Percentiles rank a stretch among this genome's conserved stretches.
These are phyloP conservation scores for Trichosporon sp. DNA, from an alignment of 1,284 basidiomycete species.

Conservation along the genomic window DNA sequence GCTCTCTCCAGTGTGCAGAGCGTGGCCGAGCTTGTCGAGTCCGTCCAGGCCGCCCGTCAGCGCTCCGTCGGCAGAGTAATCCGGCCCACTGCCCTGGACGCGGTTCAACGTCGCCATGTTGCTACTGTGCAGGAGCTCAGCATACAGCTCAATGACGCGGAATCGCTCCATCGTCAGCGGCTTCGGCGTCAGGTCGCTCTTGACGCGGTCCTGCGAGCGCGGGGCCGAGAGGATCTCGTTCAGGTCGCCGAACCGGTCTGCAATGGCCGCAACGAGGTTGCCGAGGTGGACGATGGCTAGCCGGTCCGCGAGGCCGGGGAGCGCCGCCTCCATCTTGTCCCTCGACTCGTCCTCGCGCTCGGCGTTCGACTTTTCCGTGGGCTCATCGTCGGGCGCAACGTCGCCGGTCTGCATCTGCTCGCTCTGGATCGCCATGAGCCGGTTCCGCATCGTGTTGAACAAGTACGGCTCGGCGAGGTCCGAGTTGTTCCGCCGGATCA, in stretches of 20 bases:
- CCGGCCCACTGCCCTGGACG: constrained; percentile 65
- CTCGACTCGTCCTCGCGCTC: constrained; percentile 64
- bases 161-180: constrained; percentile 95
- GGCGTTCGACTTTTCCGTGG: constrained; percentile 60
- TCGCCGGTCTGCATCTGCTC: constrained; percentile 27
- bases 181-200: constrained; percentile 69
- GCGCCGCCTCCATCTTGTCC: constrained; percentile 72
- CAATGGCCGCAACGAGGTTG: constrained; percentile 75
- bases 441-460: constrained; percentile 91
- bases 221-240: constrained; percentile 73
- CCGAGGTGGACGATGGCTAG: constrained; percentile 94
- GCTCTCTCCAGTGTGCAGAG: constrained; percentile 63
- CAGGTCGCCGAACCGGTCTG: constrained; percentile 70
- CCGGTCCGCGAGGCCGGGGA: constrained; percentile 82
- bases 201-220: constrained; percentile 68
- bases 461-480: constrained; percentile 98
- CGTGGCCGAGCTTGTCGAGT: constrained; percentile 77
- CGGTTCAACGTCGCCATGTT: constrained; percentile 97
- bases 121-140: constrained; percentile 94
- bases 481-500: constrained; percentile 98
- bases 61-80: constrained; percentile 78
- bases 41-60: constrained; percentile 77
- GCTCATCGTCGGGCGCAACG: constrained; percentile 50
- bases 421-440: constrained; percentile 71
- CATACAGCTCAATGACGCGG: constrained; percentile 95